A percentile compares a stretch with the other conserved stretches of the same genome.
Conservation (phyloP, 768 basidiomycete species). For the Rhodotorula babjevae region DNA sequence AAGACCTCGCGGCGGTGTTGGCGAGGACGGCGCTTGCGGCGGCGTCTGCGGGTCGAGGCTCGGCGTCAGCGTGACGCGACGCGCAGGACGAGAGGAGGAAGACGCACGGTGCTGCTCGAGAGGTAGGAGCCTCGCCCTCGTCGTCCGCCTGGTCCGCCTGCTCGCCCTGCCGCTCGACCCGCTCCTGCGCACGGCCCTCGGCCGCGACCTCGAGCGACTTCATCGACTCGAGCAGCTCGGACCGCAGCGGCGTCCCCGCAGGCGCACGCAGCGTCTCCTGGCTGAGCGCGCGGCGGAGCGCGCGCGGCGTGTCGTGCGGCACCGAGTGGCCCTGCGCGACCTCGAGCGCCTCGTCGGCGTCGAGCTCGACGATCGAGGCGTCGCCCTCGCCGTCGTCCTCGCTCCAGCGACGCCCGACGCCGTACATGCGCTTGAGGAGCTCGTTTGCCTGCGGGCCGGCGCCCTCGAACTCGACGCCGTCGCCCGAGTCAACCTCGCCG, state of each 20-base stretch:
- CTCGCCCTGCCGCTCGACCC: neutral
- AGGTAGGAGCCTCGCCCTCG: neutral
- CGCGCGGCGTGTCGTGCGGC: neutral
- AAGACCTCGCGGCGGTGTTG: slow-evolving; percentile 55
- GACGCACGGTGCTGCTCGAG: neutral
- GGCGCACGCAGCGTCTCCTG: neutral
- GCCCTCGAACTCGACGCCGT: slow-evolving; percentile 30
- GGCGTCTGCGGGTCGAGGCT: neutral
- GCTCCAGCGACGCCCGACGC: slow-evolving; percentile 8
- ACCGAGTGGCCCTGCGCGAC: neutral
- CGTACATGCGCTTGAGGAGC: slow-evolving; percentile 34
- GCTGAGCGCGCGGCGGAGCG: neutral
- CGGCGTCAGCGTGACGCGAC: neutral
- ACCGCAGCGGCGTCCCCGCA: neutral
- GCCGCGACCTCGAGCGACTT: neutral
- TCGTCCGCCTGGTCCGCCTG: slow-evolving; percentile 19
- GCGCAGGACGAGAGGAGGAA: too few species aligned
- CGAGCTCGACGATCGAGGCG: neutral
- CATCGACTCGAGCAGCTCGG: neutral
- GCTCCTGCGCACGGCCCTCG: neutral
- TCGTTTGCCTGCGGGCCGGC: slow-evolving; percentile 28
- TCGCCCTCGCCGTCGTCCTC: slow-evolving; percentile 18
- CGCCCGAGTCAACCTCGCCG: slow-evolving; percentile 1
- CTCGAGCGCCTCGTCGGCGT: neutral
- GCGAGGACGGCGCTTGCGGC: slow-evolving; percentile 9